phyloP scores from a whole-genome alignment of 768 basidiomycete species.

The Mycena rosella region DNA sequence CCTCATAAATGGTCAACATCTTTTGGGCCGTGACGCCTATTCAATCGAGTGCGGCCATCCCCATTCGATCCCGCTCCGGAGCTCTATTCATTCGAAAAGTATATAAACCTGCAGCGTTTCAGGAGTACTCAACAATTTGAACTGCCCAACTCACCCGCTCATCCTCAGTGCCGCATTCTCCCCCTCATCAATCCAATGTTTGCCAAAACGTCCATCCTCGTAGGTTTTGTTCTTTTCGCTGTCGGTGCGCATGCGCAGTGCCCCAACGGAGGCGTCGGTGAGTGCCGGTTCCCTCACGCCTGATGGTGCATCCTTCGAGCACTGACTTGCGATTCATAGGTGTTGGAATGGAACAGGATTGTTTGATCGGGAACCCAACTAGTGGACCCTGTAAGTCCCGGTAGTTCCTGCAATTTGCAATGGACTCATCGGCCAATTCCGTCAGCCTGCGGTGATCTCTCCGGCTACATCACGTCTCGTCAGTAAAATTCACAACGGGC shows the following conservation, averaged over 20 bases:
- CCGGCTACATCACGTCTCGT: not conserved
- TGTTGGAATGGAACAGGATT: not conserved
- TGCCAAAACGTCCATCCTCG: not conserved
- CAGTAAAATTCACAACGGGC: not conserved
- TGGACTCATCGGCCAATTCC: not conserved
- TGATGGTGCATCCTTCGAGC: too few species aligned
- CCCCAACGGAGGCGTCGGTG: not conserved
- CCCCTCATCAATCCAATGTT: not conserved
- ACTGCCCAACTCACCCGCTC: too few species aligned
- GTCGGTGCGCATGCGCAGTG: not conserved
- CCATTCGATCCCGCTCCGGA: too few species aligned
- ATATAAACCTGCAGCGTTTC: too few species aligned
- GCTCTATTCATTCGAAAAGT: too few species aligned
- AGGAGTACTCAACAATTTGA: too few species aligned
- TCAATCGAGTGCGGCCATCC: too few species aligned
- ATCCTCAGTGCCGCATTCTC: too few species aligned
- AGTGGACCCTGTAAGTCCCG: not conserved
- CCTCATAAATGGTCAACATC: too few species aligned
- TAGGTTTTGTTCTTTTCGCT: not conserved
- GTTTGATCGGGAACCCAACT: not conserved
- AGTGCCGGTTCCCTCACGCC: not conserved
- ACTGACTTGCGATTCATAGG: not conserved
- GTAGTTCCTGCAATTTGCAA: not conserved
- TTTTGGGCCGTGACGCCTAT: too few species aligned
- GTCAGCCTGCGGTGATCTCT: not conserved